These are phyloP conservation scores for Yamadazyma paraphyllophila DNA, from an alignment of 805 yeast species.

Conservation along the genomic window DNA sequence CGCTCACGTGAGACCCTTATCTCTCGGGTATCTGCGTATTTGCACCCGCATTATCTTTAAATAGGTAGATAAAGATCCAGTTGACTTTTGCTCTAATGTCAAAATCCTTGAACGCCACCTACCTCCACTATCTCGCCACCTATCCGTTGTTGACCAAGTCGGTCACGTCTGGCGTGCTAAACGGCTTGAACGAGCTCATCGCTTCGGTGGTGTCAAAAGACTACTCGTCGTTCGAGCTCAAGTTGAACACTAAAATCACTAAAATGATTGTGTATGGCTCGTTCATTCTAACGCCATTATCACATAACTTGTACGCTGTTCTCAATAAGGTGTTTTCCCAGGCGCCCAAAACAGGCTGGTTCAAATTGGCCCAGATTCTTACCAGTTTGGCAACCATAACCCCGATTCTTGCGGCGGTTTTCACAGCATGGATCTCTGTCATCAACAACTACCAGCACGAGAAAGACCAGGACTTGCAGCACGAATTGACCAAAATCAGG, in stretches of 20 bases:
- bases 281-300: slow-evolving; percentile 53
- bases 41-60: not conserved
- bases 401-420: slow-evolving; percentile 49
- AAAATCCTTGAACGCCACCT: slow-evolving; percentile 22
- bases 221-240: slow-evolving; percentile 19
- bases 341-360: slow-evolving; percentile 18
- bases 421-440: slow-evolving; percentile 51
- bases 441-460: slow-evolving; percentile 37
- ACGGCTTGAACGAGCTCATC: slow-evolving; percentile 55
- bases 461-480: slow-evolving; percentile 12
- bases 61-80: too few species aligned
- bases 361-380: slow-evolving; percentile 49
- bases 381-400: slow-evolving; percentile 54
- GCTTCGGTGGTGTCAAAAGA: slow-evolving; percentile 54
- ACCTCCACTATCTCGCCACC: slow-evolving; percentile 38
- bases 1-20: not conserved
- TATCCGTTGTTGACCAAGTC: slow-evolving; percentile 62
- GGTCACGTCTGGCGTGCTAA: slow-evolving; percentile 53
- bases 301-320: slow-evolving; percentile 51
- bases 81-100: not conserved
- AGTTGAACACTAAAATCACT: slow-evolving; percentile 41
- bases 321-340: slow-evolving; percentile 40
- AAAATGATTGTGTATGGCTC: slow-evolving; percentile 58
- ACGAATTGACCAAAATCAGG: slow-evolving; percentile 18
- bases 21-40: not conserved